Base-by-base conservation (phyloP, 2,329 filamentous ascomycete genomes). In the Sordariomycetes sp. region DNA sequence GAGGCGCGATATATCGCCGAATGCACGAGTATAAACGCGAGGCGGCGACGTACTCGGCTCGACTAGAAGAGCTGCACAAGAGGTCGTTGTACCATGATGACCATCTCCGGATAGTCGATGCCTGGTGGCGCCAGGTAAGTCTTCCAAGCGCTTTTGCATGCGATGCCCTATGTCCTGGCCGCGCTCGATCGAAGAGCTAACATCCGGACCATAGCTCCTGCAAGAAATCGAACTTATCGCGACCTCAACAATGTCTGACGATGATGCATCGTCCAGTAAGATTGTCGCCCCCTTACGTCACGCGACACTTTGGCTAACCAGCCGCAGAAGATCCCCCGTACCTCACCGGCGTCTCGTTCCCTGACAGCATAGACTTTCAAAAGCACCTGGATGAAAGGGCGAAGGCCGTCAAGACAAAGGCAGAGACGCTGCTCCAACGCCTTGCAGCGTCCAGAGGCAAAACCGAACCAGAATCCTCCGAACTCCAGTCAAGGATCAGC, bases 11-110 rank as follows among this genome's bases (percentile, higher is more conserved):
- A 70, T 87, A 89, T 67, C 90, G 95, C 60, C 93, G 97, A 75
- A 96, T 99, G 91, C 89, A 91, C 69, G 94, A 97, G 74, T 97
- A 96, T 74, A 96, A 96, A 74, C 86, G 94, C 65, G 90, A 96
- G 70, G 92, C 91, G 70, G 79, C 81, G 59, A 88, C 88, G 48
- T 77, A 95, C 62, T 92, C 97, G 75, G 79, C 83, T 60, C 88
- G 89, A 68, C 77, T 97, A 61, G 87, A 87, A 68, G 89, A 96
- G 63, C 77, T 95, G 62, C 83, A 89, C 63, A 91, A 90, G 70
- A 82, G 85, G 67, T 83, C 88, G 34, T 80, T 82, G 62, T 85
- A 94, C 72, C 90, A 97, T 73, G 90, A 97, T 73, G 91, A 97
- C 65, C 94, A 97, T 70, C 76, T 99, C 56, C 86, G 93, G 67